Base-by-base conservation (phyloP, 306 rosid species). In the Clitoria ternatea region DNA sequence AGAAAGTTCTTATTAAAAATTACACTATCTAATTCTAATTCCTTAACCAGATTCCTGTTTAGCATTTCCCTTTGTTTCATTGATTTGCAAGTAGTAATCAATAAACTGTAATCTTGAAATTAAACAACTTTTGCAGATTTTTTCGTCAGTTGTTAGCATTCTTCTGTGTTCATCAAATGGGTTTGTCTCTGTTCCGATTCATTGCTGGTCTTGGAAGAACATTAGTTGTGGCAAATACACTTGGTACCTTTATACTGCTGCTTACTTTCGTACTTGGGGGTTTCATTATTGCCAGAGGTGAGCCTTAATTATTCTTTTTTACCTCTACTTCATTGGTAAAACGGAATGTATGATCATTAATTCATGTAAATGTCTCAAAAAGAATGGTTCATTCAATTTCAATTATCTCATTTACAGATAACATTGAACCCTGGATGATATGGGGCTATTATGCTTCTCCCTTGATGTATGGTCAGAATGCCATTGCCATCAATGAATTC, bases 401-500 rank as follows among this genome's bases (percentile, higher is more conserved):
- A 47, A 48, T 35, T 75, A 24, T 69, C 20, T 57, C 26, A 37
- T 75, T 62, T 48, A 39, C 79, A 94, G 97, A 94, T 57, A 82
- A 87, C 79, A 82, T 94, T 76, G 77, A 55, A 67, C 84, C 94
- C 2, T 94, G 97, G 97, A 86, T 91, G 92, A 49, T 81, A 72
- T 94, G 99, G 99, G 97, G 95, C 12, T 94, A 80, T 76, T 94
- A 94, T 71, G 48, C 62, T 42, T 94, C 95, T 78, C 99, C 99
- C 32, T 80, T 94, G 96, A 94, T 85, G 92, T 94, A 94, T 70
- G 97, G 97, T 77, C 97, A 94, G 48, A 94, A 94, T 62, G 92
- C 99, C 22, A 84, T 94, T 44, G 97, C 60, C 73, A 89, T 90
- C 72, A 91, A 91, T 26, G 99, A 94, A 71, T 94, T 94, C 74